phyloP scores from a whole-genome alignment of 192 early-diverging fungal genomes.

The Coemansia pectinata region DNA sequence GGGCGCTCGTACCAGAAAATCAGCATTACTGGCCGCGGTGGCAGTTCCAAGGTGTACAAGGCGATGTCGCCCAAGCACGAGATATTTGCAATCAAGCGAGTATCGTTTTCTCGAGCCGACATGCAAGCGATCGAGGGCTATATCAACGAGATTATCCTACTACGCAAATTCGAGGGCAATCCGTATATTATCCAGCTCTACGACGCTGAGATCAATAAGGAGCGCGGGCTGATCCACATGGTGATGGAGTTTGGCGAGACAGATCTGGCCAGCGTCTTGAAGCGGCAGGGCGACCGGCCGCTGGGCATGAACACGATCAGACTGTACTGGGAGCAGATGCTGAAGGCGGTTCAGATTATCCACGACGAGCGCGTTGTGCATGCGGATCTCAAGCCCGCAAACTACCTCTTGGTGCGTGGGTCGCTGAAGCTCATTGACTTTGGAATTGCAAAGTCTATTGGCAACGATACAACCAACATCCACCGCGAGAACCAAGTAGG shows the following conservation, averaged over 20 bases:
- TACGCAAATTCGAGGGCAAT: constrained; percentile 64
- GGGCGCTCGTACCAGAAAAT: constrained; percentile 54
- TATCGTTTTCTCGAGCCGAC: constrained; percentile 72
- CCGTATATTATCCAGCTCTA: constrained; percentile 77
- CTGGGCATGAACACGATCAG: constrained; percentile 75
- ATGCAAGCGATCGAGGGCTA: constrained; percentile 67
- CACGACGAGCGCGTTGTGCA: constrained; percentile 91
- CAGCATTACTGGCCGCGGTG: constrained; percentile 76
- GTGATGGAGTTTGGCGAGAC: constrained; percentile 93
- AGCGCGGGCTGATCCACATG: constrained; percentile 65
- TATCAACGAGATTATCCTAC: constrained; percentile 80
- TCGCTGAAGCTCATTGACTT: constrained; percentile 94
- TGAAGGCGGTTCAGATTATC: constrained; percentile 83
- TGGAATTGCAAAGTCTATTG: constrained; percentile 94
- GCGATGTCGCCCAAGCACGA: constrained; percentile 66
- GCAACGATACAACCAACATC: constrained; percentile 94
- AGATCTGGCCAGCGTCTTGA: constrained; percentile 71
- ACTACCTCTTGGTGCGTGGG: constrained; percentile 87
- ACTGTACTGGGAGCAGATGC: constrained; percentile 92
- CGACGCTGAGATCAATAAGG: constrained; percentile 71
- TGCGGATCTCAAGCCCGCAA: constrained; percentile 93
- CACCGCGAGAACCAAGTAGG: constrained; percentile 84
- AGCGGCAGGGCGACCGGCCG: constrained; percentile 51
- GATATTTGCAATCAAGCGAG: constrained; percentile 82
- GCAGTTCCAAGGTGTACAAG: constrained; percentile 88